Evolutionary conservation across 331 rosid species (phyloP).

Genomic region (Rhamnella rubrinervis): DNA sequence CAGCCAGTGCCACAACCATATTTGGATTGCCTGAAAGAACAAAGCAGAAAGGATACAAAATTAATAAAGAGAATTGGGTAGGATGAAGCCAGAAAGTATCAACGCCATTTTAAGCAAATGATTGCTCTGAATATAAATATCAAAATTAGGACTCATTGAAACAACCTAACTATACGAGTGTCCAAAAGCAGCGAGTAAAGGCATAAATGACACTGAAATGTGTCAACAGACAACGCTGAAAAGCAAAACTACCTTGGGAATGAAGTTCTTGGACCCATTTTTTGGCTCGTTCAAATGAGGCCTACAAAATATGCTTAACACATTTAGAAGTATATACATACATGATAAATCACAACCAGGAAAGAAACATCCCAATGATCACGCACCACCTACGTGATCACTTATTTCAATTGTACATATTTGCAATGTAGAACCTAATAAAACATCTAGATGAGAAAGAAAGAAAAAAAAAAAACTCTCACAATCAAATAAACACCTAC

Average conservation of each 20-base stretch:
- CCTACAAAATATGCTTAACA: constrained; percentile 26
- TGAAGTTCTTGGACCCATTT: constrained; percentile 63
- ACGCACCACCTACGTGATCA: not conserved
- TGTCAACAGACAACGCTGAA: not conserved
- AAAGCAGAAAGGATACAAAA: not conserved
- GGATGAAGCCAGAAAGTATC: no score
- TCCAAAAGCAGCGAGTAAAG: constrained; percentile 6
- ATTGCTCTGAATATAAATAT: not conserved
- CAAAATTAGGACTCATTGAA: not conserved
- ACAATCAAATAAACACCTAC: not conserved
- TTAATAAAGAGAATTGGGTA: not conserved
- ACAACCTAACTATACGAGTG: not conserved
- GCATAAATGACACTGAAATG: not conserved
- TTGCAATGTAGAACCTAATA: not conserved
- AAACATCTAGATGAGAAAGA: not conserved
- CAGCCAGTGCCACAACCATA: constrained; percentile 72
- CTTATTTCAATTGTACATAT: not conserved
- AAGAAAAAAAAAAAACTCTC: not conserved
- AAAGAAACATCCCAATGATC: not conserved
- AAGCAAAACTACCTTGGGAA: constrained; percentile 45
- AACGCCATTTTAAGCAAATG: not conserved
- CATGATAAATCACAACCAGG: not conserved
- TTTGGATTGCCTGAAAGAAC: constrained; percentile 46
- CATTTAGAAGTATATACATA: not conserved
- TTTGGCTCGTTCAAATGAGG: constrained; percentile 58